Conservation (phyloP, 1,284 basidiomycete genomes). For the Ceratobasidium sp. region DNA sequence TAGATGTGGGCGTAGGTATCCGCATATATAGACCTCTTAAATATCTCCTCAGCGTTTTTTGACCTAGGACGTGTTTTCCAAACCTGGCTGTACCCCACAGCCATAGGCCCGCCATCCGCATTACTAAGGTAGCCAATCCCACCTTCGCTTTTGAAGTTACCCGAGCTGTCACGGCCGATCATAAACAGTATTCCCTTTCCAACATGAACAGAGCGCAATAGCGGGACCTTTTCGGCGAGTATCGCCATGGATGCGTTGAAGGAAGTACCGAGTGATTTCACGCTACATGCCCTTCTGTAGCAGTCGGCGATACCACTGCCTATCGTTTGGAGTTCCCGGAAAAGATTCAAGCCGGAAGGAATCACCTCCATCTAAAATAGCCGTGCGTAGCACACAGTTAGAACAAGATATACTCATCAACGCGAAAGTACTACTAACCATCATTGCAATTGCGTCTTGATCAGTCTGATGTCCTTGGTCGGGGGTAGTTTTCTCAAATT, state of each 20-base stretch:
- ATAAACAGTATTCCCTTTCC: background rate
- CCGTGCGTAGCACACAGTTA: background rate
- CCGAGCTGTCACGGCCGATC: background rate
- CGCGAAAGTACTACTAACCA: background rate
- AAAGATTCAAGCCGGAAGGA: slow-evolving; percentile 9
- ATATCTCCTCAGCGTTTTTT: background rate
- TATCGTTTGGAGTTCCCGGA: background rate
- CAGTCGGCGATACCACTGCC: background rate
- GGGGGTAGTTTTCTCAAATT: background rate
- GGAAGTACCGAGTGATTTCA: background rate
- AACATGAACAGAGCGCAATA: slow-evolving; percentile 7
- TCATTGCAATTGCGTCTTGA: background rate
- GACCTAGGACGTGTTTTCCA: slow-evolving; percentile 4
- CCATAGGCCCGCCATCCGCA: background rate
- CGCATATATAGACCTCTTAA: background rate
- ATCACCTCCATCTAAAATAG: background rate
- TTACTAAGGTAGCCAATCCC: background rate
- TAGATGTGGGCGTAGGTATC: background rate
- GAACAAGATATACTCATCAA: background rate
- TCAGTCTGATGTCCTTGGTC: no score
- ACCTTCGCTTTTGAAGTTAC: no score
- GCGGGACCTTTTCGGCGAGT: background rate
- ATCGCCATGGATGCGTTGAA: background rate
- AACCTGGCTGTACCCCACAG: background rate
- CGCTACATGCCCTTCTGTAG: background rate